Base-by-base conservation (phyloP, 768 basidiomycete genomes). In the Lentinula guzmanii region DNA sequence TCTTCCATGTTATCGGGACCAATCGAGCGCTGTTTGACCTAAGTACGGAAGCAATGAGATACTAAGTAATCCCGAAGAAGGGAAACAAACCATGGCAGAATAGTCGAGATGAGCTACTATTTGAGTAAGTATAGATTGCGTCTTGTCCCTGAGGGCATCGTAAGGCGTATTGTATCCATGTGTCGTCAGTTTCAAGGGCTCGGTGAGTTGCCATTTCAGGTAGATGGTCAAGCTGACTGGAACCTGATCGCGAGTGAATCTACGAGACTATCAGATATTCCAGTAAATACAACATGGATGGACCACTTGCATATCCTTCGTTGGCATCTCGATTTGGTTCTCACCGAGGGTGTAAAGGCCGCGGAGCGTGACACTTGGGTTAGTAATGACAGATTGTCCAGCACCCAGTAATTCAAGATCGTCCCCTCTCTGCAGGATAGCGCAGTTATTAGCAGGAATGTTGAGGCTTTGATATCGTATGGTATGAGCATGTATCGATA, bases 111-210 rank as follows among this genome's bases (percentile, higher is more conserved):
- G 91, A 5, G 90, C 86, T 18, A 93, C 89, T 37, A 93, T 91
- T 72, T 93, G 91, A 0, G 91, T 93, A 58, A 93, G 72, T 62
- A 93, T 92, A 0, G 89, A 91, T 72, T 93, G 92, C 0, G 91
- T 89, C 76, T 93, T 93, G 72, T 93, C 91, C 52, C 77, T 64
- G 9, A 70, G 61, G 1, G 89, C 87, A 65, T 91, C 87, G 67
- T 89, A 93, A 4, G 92, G 91, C 0, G 90, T 92, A 61, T 83
- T 82, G 70, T 93, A 93, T 21, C 92, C 92, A 69, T 93, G 92
- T 0, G 85, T 88, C 0, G 92, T 86, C 42, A 93, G 80, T 80
- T 87, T 77, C 63, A 83, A 72, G 1, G 81, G 77, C 66, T 81
- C 78, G 5, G 75, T 76, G 48, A 78, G 70, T 65, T 77, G 80